Evolutionary conservation across 2,329 filamentous ascomycete species (phyloP).

Genomic region (Pyricularia pennisetigena): DNA sequence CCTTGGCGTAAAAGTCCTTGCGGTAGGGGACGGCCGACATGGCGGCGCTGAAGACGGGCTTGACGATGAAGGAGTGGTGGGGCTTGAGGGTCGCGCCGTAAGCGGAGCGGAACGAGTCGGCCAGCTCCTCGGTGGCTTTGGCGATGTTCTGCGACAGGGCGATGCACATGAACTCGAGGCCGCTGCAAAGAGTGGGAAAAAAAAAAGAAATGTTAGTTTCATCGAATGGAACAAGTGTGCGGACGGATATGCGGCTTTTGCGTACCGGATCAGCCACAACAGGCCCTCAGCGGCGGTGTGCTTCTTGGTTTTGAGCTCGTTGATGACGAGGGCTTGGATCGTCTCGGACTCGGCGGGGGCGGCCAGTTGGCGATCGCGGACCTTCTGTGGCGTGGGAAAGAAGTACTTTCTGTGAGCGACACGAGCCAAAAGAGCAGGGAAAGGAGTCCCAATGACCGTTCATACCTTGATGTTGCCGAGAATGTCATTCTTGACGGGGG

Average conservation of each 20-base stretch:
- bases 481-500: constrained; percentile 86
- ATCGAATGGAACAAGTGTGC: not conserved
- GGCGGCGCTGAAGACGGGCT: constrained; percentile 85
- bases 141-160: constrained; percentile 69
- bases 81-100: constrained; percentile 85
- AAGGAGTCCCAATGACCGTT: not conserved
- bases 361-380: constrained; percentile 71
- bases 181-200: constrained; percentile 42
- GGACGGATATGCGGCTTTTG: not conserved
- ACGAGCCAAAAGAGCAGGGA: not conserved
- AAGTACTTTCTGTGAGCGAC: not conserved
- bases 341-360: constrained; percentile 71
- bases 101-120: constrained; percentile 74
- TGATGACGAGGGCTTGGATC: constrained; percentile 74
- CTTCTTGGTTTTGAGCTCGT: constrained; percentile 85
- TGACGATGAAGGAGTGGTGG: constrained; percentile 81
- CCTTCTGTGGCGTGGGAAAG: constrained; percentile 54
- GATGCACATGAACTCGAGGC: constrained; percentile 86
- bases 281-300: constrained; percentile 83
- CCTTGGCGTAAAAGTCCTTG: constrained; percentile 84
- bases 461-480: constrained; percentile 79
- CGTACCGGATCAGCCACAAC: constrained; percentile 78
- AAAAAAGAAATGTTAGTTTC: constrained; percentile 6
- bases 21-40: constrained; percentile 92
- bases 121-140: constrained; percentile 63